Percentiles rank a stretch among this genome's conserved stretches.
Conservation (phyloP, 495 filamentous ascomycete species). For the Podospora bellae-mahoneyi region DNA sequence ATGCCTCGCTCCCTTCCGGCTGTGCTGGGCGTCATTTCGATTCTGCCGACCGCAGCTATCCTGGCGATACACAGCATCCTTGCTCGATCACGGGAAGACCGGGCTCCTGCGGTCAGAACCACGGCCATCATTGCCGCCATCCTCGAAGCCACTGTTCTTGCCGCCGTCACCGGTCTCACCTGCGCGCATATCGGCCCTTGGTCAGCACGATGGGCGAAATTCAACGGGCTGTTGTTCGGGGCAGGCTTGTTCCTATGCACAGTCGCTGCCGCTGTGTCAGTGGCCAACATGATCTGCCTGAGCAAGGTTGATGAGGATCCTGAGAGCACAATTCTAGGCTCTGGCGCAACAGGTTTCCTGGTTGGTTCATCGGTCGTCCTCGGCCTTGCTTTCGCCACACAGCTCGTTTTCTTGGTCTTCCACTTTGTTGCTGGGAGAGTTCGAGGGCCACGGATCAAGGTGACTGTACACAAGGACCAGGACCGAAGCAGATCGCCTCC, state of each 20-base stretch:
- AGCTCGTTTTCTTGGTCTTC: conserved; percentile 40
- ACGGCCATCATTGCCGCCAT: conserved; percentile 37
- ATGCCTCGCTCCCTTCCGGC: conserved; percentile 33
- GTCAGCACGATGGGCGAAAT: conserved; percentile 21
- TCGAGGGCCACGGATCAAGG: conserved; percentile 22
- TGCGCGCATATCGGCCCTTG: conserved; percentile 25
- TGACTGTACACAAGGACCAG: conserved; percentile 31
- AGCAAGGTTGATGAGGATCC: conserved; percentile 28
- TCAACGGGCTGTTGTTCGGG: conserved; percentile 37
- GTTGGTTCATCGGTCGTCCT: conserved; percentile 41
- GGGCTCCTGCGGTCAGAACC: conserved; percentile 30
- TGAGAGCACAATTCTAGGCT: conserved; percentile 32
- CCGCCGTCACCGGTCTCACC: conserved; percentile 29
- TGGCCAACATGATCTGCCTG: conserved; percentile 38
- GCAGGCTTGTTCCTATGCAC: conserved; percentile 34
- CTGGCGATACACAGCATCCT: conserved; percentile 41
- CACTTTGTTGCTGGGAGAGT: conserved; percentile 35
- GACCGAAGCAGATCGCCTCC: conserved; percentile 26
- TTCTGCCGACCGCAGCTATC: conserved; percentile 40
- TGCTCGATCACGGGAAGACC: conserved; percentile 33
- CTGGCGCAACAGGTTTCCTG: conserved; percentile 31
- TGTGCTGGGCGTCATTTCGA: conserved; percentile 38
- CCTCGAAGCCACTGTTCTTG: conserved; percentile 35
- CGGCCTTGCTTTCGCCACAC: conserved; percentile 39
- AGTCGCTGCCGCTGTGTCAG: conserved; percentile 39